Evolutionary conservation across 2,329 filamentous ascomycete genomes (phyloP).

Genomic region (Aspergillus floridensis): DNA sequence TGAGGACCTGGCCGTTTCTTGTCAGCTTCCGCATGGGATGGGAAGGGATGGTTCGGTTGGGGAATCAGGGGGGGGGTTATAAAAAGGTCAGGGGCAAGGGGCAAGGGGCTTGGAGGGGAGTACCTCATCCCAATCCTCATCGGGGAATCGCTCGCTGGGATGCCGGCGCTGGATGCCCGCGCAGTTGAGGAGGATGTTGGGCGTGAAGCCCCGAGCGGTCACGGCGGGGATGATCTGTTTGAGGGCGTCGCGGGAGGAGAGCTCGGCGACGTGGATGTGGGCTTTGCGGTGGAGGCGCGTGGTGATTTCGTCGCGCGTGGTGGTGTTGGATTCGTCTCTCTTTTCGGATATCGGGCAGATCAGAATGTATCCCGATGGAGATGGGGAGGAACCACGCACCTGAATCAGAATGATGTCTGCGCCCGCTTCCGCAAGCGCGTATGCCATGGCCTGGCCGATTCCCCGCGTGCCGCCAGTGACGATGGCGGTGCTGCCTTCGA

Average conservation of each 20-base stretch:
- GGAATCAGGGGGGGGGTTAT: no score
- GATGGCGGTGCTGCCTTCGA: constrained; percentile 44
- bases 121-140: constrained; percentile 71
- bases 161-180: constrained; percentile 82
- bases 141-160: constrained; percentile 71
- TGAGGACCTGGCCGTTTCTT: constrained; percentile 68
- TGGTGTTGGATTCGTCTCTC: constrained; percentile 53
- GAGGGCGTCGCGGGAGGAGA: constrained; percentile 42
- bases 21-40: no score
- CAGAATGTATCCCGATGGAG: no score
- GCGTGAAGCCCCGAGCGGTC: constrained; percentile 49
- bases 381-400: no score
- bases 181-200: constrained; percentile 81
- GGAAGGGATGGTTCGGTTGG: no score
- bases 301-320: constrained; percentile 43
- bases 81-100: no score
- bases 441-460: constrained; percentile 48
- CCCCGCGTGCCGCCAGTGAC: constrained; percentile 50
- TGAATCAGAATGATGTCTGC: constrained; percentile 47
- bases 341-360: constrained; percentile 23
- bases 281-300: constrained; percentile 40
- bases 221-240: constrained; percentile 41
- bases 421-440: constrained; percentile 48
- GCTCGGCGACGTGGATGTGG: constrained; percentile 45
- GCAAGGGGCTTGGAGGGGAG: no score